These are phyloP conservation scores for Coemansia reversa DNA, from an alignment of 192 early-diverging fungal genomes.

Conservation along the genomic window DNA sequence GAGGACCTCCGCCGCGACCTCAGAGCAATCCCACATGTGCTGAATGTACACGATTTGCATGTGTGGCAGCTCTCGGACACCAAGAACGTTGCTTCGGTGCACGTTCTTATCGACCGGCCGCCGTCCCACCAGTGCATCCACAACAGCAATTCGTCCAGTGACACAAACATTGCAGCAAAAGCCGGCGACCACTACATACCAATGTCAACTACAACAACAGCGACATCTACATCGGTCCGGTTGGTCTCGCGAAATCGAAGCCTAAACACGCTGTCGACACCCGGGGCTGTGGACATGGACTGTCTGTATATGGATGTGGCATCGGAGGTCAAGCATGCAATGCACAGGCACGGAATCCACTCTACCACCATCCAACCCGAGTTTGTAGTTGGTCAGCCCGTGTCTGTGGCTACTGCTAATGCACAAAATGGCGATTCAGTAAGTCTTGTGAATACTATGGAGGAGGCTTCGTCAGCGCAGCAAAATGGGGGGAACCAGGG, in stretches of 20 bases:
- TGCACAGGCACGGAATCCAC: slow-evolving; percentile 82
- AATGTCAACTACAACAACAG: not conserved
- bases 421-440: not conserved
- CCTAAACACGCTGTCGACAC: slow-evolving; percentile 14
- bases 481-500: slow-evolving; percentile 8
- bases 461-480: not conserved
- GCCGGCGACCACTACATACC: slow-evolving; percentile 1
- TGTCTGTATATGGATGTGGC: slow-evolving; percentile 72
- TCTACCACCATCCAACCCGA: slow-evolving; percentile 91
- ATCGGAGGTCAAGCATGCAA: slow-evolving; percentile 65
- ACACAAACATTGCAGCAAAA: slow-evolving; percentile 15
- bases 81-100: slow-evolving; percentile 80
- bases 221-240: slow-evolving; percentile 20
- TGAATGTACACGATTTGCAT: slow-evolving; percentile 86
- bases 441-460: not conserved
- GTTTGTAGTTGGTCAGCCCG: slow-evolving; percentile 60
- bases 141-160: slow-evolving; percentile 40
- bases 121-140: slow-evolving; percentile 47
- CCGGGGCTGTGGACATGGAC: slow-evolving; percentile 45
- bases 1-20: slow-evolving; percentile 65
- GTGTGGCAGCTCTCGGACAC: slow-evolving; percentile 89
- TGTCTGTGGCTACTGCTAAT: slow-evolving; percentile 32
- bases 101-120: slow-evolving; percentile 65
- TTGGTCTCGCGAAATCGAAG: slow-evolving; percentile 32
- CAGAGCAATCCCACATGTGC: slow-evolving; percentile 60